Conservation (phyloP, 2,329 filamentous ascomycete genomes). For the Corynespora cassiicola region DNA sequence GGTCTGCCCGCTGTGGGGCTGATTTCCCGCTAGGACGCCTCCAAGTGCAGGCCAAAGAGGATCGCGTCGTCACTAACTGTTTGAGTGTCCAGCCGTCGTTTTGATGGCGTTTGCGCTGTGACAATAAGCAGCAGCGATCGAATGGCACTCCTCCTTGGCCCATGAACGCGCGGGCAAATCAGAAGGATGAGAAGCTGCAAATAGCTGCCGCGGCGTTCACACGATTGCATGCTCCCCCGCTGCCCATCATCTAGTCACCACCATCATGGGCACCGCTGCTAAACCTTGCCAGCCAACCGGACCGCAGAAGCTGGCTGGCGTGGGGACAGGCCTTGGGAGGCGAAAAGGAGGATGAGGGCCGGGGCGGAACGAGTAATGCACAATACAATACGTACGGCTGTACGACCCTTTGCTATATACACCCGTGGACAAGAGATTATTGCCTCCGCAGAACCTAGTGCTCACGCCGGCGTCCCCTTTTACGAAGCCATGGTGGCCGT, state of each 20-base stretch:
- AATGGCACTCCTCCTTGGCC: constrained; percentile 29
- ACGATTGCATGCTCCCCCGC: constrained; percentile 30
- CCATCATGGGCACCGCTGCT: constrained; percentile 19
- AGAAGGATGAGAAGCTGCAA: constrained; percentile 19
- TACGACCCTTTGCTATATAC: constrained; percentile 30
- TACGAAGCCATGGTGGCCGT: constrained; percentile 35
- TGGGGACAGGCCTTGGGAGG: constrained; percentile 6
- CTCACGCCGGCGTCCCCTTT: constrained; percentile 33
- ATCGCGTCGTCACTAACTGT: constrained; percentile 32
- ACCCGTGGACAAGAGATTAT: constrained; percentile 31
- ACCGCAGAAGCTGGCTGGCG: constrained; percentile 19
- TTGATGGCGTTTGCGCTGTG: constrained; percentile 36
- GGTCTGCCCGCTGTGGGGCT: constrained; percentile 32
- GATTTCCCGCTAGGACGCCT: constrained; percentile 30
- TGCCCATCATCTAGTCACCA: constrained; percentile 30
- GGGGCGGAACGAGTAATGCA: constrained; percentile 31
- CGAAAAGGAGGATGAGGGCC: constrained; percentile 20
- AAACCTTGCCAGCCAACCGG: constrained; percentile 30
- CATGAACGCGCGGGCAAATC: constrained; percentile 26
- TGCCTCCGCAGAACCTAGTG: constrained; percentile 36
- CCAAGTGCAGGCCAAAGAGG: constrained; percentile 23
- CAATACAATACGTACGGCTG: constrained; percentile 24
- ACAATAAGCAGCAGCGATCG: constrained; percentile 33
- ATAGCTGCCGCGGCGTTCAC: constrained; percentile 30
- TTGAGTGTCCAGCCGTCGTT: constrained; percentile 30